Evolutionary conservation across 306 rosid species (phyloP).

Genomic region (Vachellia pachyceras): DNA sequence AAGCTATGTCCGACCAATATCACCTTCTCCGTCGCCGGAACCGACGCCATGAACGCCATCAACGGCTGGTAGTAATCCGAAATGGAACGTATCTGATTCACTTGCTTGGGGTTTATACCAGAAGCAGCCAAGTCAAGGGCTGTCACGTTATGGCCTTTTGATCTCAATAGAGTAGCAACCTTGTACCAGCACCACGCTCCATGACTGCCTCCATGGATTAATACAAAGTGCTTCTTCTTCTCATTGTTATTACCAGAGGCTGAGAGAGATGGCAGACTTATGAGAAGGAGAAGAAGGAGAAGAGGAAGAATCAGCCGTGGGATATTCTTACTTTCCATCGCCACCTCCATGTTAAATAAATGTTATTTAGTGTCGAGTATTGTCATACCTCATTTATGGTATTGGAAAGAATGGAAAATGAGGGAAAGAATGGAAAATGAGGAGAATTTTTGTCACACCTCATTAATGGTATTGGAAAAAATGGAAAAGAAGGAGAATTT

Average conservation of each 20-base stretch:
- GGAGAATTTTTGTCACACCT: too few relatives aligned
- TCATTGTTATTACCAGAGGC: not conserved
- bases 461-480: too few relatives aligned
- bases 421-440: too few relatives aligned
- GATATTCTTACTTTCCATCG: not conserved
- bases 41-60: slow-evolving; percentile 46
- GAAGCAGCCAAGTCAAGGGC: slow-evolving; percentile 51
- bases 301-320: slow-evolving; percentile 23
- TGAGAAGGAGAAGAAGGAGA: not conserved
- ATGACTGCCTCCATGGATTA: slow-evolving; percentile 56
- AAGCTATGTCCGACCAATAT: slow-evolving; percentile 60
- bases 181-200: slow-evolving; percentile 71
- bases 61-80: slow-evolving; percentile 50
- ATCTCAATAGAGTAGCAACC: slow-evolving; percentile 40
- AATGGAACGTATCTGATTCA: slow-evolving; percentile 43
- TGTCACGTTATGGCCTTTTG: slow-evolving; percentile 49
- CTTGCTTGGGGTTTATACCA: slow-evolving; percentile 50
- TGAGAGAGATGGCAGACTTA: not conserved
- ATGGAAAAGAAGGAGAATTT: too few relatives aligned
- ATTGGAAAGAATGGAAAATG: too few relatives aligned
- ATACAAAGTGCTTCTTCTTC: slow-evolving; percentile 44
- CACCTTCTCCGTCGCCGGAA: slow-evolving; percentile 40
- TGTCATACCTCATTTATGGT: too few relatives aligned
- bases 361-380: too few relatives aligned
- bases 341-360: too few relatives aligned